Evolutionary conservation across 345 rosid genomes (phyloP).

Genomic region (Odontarrhena argentea): DNA sequence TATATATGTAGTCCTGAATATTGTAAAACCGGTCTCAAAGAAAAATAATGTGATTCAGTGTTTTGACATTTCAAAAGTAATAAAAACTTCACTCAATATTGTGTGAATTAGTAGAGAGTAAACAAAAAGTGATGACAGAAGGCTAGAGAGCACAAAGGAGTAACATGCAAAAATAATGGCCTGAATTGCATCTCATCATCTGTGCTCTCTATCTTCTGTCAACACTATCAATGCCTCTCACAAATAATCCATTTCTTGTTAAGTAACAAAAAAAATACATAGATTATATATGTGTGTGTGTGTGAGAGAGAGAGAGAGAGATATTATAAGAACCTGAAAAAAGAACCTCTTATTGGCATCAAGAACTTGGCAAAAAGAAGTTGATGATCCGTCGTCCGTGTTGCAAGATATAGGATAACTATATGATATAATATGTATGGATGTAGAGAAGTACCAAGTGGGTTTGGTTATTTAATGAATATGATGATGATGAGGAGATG

Average conservation of each 20-base stretch:
- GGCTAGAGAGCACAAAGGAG: conserved; percentile 80
- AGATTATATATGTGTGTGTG: no score
- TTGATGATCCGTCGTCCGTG: no score
- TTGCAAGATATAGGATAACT: not conserved
- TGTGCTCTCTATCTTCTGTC: conserved; percentile 97
- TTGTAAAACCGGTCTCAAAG: no score
- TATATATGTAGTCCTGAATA: no score
- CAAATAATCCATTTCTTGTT: not conserved
- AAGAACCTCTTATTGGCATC: not conserved
- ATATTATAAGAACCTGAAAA: conserved; percentile 8
- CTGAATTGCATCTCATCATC: conserved; percentile 47
- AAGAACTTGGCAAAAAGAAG: not conserved
- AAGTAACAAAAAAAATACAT: no score
- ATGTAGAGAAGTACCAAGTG: not conserved
- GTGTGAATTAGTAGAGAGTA: conserved; percentile 6
- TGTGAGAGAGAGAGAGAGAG: not conserved
- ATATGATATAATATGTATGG: not conserved
- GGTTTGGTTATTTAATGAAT: not conserved
- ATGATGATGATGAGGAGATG: conserved; percentile 19
- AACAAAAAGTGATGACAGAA: conserved; percentile 74
- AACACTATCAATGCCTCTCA: conserved; percentile 49
- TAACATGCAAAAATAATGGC: conserved; percentile 45
- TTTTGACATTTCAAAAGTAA: no score
- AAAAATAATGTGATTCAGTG: no score
- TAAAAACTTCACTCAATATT: no score